Evolutionary conservation across 1,139 yeast genomes (phyloP).

Genomic region (Pichia sp.): DNA sequence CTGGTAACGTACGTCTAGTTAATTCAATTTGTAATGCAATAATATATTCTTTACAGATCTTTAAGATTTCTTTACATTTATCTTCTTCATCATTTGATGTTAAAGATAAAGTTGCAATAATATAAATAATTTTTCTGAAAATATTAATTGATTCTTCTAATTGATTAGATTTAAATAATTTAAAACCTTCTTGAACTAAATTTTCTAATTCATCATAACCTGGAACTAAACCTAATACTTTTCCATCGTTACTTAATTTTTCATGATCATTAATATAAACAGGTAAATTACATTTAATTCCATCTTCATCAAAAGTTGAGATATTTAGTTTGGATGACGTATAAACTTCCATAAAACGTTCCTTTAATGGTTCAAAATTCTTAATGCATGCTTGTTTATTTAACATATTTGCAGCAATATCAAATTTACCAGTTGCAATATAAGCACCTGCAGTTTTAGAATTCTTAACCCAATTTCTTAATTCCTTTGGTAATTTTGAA

Average conservation of each 20-base stretch:
- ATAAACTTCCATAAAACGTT: slow-evolving; percentile 77
- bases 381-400: slow-evolving; percentile 84
- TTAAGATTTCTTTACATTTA: slow-evolving; percentile 66
- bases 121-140: slow-evolving; percentile 77
- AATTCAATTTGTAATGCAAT: slow-evolving; percentile 87
- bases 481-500: slow-evolving; percentile 48
- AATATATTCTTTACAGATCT: slow-evolving; percentile 82
- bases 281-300: slow-evolving; percentile 53
- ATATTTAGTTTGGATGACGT: slow-evolving; percentile 71
- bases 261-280: slow-evolving; percentile 68
- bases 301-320: slow-evolving; percentile 54
- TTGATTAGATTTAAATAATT: slow-evolving; percentile 74
- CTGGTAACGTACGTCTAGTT: slow-evolving; percentile 72
- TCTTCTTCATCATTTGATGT: slow-evolving; percentile 67
- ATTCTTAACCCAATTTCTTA: slow-evolving; percentile 79
- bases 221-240: slow-evolving; percentile 61
- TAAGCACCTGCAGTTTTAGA: slow-evolving; percentile 89
- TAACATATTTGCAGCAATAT: slow-evolving; percentile 88
- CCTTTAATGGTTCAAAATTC: slow-evolving; percentile 80
- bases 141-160: slow-evolving; percentile 70
- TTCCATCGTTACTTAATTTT: slow-evolving; percentile 39
- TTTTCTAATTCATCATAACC: slow-evolving; percentile 67
- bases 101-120: slow-evolving; percentile 67
- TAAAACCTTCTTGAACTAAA: slow-evolving; percentile 70
- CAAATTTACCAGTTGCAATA: slow-evolving; percentile 95